phyloP scores from a whole-genome alignment of 139 green algal species.

The Tetraselmis striata region DNA sequence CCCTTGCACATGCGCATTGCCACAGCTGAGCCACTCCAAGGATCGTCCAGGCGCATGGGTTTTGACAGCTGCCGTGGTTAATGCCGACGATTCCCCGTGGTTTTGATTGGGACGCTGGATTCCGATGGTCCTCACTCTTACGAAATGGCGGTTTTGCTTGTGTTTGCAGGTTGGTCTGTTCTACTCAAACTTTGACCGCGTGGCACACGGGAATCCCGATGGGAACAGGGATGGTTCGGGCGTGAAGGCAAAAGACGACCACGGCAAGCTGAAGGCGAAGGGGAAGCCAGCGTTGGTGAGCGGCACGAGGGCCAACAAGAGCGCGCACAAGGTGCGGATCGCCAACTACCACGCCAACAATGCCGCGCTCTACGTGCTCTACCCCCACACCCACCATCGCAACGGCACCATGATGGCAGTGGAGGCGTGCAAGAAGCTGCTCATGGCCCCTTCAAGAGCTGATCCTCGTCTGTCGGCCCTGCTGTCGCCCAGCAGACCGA shows the following conservation, averaged over 20 bases:
- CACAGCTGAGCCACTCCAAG: too few relatives aligned
- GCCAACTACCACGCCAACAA: constrained; percentile 2
- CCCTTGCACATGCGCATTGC: too few relatives aligned
- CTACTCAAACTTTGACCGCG: neutral
- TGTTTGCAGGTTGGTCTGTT: neutral
- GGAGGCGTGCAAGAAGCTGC: neutral
- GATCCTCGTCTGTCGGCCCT: too few relatives aligned
- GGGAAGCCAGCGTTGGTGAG: neutral
- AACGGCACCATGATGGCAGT: neutral
- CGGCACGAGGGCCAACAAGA: neutral
- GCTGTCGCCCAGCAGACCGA: too few relatives aligned
- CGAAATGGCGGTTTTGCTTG: too few relatives aligned
- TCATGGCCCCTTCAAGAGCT: too few relatives aligned
- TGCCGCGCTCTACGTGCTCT: neutral
- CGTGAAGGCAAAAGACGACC: neutral
- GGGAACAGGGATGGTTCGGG: neutral
- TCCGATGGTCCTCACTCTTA: too few relatives aligned
- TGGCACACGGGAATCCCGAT: neutral
- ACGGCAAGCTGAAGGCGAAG: neutral
- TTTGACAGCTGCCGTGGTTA: too few relatives aligned
- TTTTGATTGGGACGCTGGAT: too few relatives aligned
- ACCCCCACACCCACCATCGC: neutral
- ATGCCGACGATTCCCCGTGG: too few relatives aligned
- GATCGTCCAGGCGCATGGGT: too few relatives aligned
- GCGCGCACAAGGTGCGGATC: neutral